Base-by-base conservation (phyloP, 164 flowering plant species). In the Brasenia schreberi region DNA sequence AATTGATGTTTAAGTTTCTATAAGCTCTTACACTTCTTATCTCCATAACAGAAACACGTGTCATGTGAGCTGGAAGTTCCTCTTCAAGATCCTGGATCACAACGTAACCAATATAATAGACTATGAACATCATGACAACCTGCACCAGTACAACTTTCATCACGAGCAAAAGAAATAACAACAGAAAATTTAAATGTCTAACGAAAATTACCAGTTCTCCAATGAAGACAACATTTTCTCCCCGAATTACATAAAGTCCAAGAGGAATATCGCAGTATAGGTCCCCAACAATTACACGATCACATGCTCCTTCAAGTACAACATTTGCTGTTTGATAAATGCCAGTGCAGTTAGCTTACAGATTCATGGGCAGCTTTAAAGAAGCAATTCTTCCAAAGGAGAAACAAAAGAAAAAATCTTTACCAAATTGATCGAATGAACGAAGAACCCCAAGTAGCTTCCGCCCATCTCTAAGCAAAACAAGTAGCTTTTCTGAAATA, bases 381-480 rank as follows among this genome's bases (percentile, higher is more conserved):
- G 56, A 49, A 49, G 56, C 14, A 6, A 14, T 49, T 49, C 56
- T 14, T 49, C 11, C 7, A 43, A 64, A 9, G n/a, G 18, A 14
- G 43, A 33, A 33, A 33, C 39, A 33, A 3, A 33, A 33, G 27
- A 23, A 18, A 11, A 68, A 42, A 19, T 6, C 0, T 6, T 3
- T 87, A 90, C 97, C 96, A 75, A 88, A 90, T 83, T 90, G 97
- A 77, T 90, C 97, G 77, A 90, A 90, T 52, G 97, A 90, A 65
- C 97, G 87, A 43, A 90, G 91, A 56, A 72, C 78, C 42, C 95
- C 97, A 76, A 88, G 65, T 3, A 90, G 86, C 63, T 90, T 90
- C 63, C 91, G 78, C 17, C 91, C 93, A 83, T 88, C 97, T 66
- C 97, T 79, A 66, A 90, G 80, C 75, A 88, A 76, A 6, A 90